Percentiles rank a stretch among this genome's conserved stretches.
phyloP scores from a whole-genome alignment of 2,329 filamentous ascomycete species.

The Chalaropsis thielavioides region DNA sequence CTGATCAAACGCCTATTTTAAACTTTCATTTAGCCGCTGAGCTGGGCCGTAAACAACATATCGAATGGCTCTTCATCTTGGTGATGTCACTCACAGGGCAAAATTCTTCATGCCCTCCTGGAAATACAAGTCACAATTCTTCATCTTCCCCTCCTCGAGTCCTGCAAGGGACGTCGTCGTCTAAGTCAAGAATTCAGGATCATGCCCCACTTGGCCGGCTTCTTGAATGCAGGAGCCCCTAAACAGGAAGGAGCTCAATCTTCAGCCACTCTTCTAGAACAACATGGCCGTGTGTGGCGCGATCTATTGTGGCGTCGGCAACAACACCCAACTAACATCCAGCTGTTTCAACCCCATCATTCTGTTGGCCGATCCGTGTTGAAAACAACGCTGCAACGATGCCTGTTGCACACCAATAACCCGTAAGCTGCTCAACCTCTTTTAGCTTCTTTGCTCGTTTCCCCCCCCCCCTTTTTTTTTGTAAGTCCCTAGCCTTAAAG shows the following conservation, averaged over 20 bases:
- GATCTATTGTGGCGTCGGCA: neutral
- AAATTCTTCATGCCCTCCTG: neutral
- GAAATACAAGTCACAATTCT: neutral
- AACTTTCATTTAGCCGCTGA: neutral
- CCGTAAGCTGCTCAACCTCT: neutral
- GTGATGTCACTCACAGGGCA: neutral
- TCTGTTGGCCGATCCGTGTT: neutral
- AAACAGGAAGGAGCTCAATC: constrained; percentile 1
- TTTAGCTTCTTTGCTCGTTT: neutral
- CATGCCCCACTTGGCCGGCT: neutral
- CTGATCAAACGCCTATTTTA: neutral
- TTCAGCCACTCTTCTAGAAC: constrained; percentile 9
- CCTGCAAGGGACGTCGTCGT: neutral
- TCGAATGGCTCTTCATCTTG: neutral
- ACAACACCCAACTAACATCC: neutral
- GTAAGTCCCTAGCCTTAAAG: neutral
- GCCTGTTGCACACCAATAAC: neutral
- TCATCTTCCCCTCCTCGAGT: neutral
- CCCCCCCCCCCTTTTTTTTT: neutral
- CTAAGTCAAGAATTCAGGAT: neutral
- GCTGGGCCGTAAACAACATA: neutral
- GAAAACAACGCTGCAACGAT: constrained; percentile 8
- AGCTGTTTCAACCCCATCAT: neutral
- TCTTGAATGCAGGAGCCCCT: neutral
- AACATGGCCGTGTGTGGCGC: neutral